Base-by-base conservation (phyloP, 257 asterid genomes). In the Gentiana macrophylla region DNA sequence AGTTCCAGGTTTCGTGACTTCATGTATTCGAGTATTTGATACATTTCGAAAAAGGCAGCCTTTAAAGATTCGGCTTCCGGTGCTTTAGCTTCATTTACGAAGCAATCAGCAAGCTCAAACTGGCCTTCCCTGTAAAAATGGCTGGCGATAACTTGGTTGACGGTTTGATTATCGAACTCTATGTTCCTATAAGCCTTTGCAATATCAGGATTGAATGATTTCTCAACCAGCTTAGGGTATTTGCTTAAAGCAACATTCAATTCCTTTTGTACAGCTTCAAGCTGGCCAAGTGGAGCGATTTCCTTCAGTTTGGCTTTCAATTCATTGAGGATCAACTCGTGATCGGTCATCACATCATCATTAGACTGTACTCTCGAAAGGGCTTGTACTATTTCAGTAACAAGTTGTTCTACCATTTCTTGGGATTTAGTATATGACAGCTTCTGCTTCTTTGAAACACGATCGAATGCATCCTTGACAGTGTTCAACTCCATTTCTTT, bases 91-190 rank as follows among this genome's bases (percentile, higher is more conserved):
- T 87, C 94, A 1, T 66, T 57, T n/a, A 78, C 60, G 41, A 87
- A 88, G 68, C 70, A 69, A 70, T 91, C 98, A 15, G 97, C 95
- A 41, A 91, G 68, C 41, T 84, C 95, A 67, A 87, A 88, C 63
- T 62, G 86, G 59, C 94, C 95, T 70, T 79, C 90, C 55, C 94
- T 79, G 67, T 78, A 85, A 71, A 91, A 87, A 71, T 91, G 96
- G 74, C 80, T 71, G 51, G 95, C 93, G 34, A 91, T 81, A 63
- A 91, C 81, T 70, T 80, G 82, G 77, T 91, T 81, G 32, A 91
- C 72, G 0, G 79, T 74, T 55, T 72, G 88, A 66, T 38, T 50
- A 60, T 92, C 95, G 46, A 80, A 84, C 64, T 86, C 93, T n/a
- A 80, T 74, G 56, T 83, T 70, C 43, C 95, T 86, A 65, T 81